phyloP scores from a whole-genome alignment of 805 yeast genomes.

The Kluyveromyces starmeri region DNA sequence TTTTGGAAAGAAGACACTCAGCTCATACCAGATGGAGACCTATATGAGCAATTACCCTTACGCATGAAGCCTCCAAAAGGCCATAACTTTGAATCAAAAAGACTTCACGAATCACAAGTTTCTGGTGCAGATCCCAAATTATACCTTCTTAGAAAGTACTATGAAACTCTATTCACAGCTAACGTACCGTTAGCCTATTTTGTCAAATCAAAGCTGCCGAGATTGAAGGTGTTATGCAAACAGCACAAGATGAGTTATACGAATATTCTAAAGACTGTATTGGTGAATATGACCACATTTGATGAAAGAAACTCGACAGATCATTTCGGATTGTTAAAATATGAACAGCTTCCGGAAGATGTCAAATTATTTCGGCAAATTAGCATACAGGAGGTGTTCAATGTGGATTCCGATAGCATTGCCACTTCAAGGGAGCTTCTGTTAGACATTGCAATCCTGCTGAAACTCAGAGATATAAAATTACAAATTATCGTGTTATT shows the following conservation, averaged over 20 bases:
- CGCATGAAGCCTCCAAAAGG: conserved; percentile 6
- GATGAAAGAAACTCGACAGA: conserved; percentile 33
- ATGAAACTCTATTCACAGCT: conserved; percentile 28
- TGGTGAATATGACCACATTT: conserved; percentile 32
- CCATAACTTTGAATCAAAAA: background rate
- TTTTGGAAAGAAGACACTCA: conserved; percentile 7
- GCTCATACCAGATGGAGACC: conserved; percentile 1
- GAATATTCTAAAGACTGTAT: conserved; percentile 24
- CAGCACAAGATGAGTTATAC: conserved; percentile 12
- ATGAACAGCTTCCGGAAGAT: background rate
- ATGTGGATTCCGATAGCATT: conserved; percentile 1
- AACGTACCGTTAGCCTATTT: conserved; percentile 33
- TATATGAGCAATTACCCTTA: conserved; percentile 2
- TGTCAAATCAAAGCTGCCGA: conserved; percentile 41
- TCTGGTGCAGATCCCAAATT: conserved; percentile 13
- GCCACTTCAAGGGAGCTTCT: conserved; percentile 7
- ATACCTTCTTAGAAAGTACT: conserved; percentile 28
- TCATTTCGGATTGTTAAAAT: conserved; percentile 26
- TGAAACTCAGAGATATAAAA: conserved; percentile 50
- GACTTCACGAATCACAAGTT: background rate
- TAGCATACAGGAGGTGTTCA: background rate
- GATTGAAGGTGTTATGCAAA: conserved; percentile 38
- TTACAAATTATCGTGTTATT: conserved; percentile 41
- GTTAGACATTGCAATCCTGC: conserved; percentile 29
- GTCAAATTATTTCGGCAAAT: background rate